Percentiles rank a stretch among this genome's conserved stretches.
Conservation (phyloP, 305 asterid species). For the Solanum hybrid region DNA sequence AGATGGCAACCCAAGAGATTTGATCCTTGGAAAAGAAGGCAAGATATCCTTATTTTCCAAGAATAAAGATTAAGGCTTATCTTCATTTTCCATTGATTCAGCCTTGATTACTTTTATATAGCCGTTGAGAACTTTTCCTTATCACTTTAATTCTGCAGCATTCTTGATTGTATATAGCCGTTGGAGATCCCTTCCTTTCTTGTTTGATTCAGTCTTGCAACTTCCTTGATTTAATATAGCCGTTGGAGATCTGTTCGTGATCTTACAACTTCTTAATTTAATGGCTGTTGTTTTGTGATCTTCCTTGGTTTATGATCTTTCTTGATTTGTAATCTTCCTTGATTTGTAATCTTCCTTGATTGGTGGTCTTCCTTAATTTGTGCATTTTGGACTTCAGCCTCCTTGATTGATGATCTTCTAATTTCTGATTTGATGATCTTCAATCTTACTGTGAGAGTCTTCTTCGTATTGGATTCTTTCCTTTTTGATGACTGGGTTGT, state of each 20-base stretch:
- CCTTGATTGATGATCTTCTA: neutral
- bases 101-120: neutral
- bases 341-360: no score
- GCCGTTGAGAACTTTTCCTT: neutral
- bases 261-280: neutral
- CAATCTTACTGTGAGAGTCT: no score
- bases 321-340: neutral
- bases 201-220: neutral
- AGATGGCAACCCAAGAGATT: neutral
- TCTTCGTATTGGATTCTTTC: no score
- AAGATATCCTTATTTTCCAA: neutral
- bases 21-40: neutral
- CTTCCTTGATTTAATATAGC: neutral
- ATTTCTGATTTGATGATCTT: no score
- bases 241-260: neutral
- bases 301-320: neutral
- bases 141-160: no score
- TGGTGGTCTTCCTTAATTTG: no score
- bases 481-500: no score
- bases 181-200: no score
- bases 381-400: no score
- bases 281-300: neutral
- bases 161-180: neutral
- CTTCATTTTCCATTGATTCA: neutral
- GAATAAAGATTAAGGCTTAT: neutral